These are phyloP conservation scores for Marsdenia floribunda DNA, from an alignment of 257 asterid species.

Conservation along the genomic window DNA sequence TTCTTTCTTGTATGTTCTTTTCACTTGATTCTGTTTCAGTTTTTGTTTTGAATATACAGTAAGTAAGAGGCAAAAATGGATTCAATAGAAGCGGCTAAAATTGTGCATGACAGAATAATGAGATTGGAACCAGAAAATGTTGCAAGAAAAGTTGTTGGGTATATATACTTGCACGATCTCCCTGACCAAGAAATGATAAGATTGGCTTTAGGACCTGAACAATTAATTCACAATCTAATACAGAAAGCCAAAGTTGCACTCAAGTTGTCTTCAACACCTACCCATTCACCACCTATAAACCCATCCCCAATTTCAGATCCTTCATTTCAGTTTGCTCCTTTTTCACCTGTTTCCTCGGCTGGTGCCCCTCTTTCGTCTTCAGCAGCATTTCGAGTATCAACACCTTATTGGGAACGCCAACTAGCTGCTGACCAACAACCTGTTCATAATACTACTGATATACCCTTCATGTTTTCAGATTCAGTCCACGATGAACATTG, in stretches of 20 bases:
- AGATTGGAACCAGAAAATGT: slow-evolving; percentile 55
- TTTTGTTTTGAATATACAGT: background rate
- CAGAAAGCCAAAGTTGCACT: slow-evolving; percentile 42
- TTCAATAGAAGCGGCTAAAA: slow-evolving; percentile 50
- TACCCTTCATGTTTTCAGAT: slow-evolving; percentile 31
- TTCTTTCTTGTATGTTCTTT: background rate
- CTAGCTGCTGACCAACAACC: slow-evolving; percentile 27
- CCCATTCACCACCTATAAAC: slow-evolving; percentile 41
- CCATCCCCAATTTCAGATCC: slow-evolving; percentile 35
- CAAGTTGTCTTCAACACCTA: slow-evolving; percentile 29
- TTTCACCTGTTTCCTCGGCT: slow-evolving; percentile 36
- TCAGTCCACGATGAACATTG: slow-evolving; percentile 22
- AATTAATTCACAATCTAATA: slow-evolving; percentile 43
- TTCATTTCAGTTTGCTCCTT: slow-evolving; percentile 28
- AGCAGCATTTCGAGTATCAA: slow-evolving; percentile 21
- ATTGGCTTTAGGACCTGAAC: slow-evolving; percentile 74
- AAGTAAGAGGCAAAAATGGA: slow-evolving; percentile 39
- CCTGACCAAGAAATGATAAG: slow-evolving; percentile 82
- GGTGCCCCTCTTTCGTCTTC: slow-evolving; percentile 30
- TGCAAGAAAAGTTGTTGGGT: slow-evolving; percentile 67
- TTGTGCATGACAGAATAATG: slow-evolving; percentile 47
- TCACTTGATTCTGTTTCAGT: background rate
- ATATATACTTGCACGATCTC: slow-evolving; percentile 42
- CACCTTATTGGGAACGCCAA: slow-evolving; percentile 42
- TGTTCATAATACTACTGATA: slow-evolving; percentile 23